Base-by-base conservation (phyloP, 2,329 filamentous ascomycete genomes). In the Trichoderma lentiforme region DNA sequence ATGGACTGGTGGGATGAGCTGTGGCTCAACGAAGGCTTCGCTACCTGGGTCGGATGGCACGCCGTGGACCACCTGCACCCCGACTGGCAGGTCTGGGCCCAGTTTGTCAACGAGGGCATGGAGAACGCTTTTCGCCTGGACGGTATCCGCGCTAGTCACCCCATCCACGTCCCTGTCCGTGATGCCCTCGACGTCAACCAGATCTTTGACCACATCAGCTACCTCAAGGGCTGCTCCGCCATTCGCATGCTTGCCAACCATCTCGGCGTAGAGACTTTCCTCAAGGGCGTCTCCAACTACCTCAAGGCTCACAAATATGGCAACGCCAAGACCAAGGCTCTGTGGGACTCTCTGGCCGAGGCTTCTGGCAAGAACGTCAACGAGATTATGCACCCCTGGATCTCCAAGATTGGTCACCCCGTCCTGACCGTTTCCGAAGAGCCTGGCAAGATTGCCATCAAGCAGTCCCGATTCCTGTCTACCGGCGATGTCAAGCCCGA, bases 1-100 rank as follows among this genome's bases (percentile, higher is more conserved):
- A 97, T 97, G 94, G 93, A 97, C 81, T 97, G 94, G 94, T 96
- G 93, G 93, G 93, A 92, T 79, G 93, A 97, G 83, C 88, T 96
- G 53, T 97, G 94, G 94, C 87, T 97, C 67, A 97, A 97, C 78
- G 95, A 98, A 82, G 95, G 95, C 14, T 99, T 99, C 79, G 96
- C 96, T 56, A 99, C 96, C 3, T 98, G 95, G 95, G 95, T 98
- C 57, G 96, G 95, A 67, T 99, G 95, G 95, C 88, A 95, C 73
- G 95, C 94, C 11, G 90, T 95, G 72, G 93, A 98, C 79, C 89
- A 97, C 79, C 89, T 98, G 70, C 93, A 98, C 82, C 96, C 96
- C 3, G 95, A 98, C 76, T 98, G 96, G 95, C 91, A 98, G 77
- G 92, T 98, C 36, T 99, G 96, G 96, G 92, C 93, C 72, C 95